Base-by-base conservation (phyloP, 176 grass and related monocot species). In the Lolium multiflorum region DNA sequence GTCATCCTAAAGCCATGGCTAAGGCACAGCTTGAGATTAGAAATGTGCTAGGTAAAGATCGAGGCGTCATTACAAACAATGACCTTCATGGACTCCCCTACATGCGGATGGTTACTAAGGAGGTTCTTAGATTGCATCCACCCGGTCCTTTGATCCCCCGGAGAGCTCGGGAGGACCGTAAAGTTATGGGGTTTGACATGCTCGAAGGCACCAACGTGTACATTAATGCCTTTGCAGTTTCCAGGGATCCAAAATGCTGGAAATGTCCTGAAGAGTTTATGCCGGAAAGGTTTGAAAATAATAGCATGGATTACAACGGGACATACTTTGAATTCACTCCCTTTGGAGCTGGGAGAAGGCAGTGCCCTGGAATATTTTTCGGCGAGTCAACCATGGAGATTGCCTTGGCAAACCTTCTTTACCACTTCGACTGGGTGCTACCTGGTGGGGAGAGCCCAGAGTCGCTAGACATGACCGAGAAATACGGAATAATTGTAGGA, bases 271-370 rank as follows among this genome's bases (percentile, higher is more conserved):
- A 14, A 17, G 63, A 66, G 25, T 66, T 66, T 37, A 66, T 8
- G 26, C 63, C 63, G 1, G 63, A 66, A 15, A 66, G 63, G 26
- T 66, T 66, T 8, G 26, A 66, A 10, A 8, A 66, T 26, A 66
- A 3, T 15, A 16, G 28, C 0, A 7, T 66, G 26, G 31, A 66
- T 3, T 66, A 37, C 6, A 66, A 66, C 8, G 63, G 63, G 25
- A 66, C 63, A 66, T 66, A 35, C 14, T 66, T 66, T 16, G 63
- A 66, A 35, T 66, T 66, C 63, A 66, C 31, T 66, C 63, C 63
- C 63, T 66, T 66, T 2, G 63, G 63, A 31, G 13, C 63, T 7
- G 63, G 63, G 14, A 5, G 63, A 35, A 28, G 63, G 6, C 63
- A 66, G 31, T 66, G 63, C 63, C 13, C 63, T 3, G 63, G 63